Base-by-base conservation (phyloP, 495 filamentous ascomycete species). In the Penicillium subrubescens region DNA sequence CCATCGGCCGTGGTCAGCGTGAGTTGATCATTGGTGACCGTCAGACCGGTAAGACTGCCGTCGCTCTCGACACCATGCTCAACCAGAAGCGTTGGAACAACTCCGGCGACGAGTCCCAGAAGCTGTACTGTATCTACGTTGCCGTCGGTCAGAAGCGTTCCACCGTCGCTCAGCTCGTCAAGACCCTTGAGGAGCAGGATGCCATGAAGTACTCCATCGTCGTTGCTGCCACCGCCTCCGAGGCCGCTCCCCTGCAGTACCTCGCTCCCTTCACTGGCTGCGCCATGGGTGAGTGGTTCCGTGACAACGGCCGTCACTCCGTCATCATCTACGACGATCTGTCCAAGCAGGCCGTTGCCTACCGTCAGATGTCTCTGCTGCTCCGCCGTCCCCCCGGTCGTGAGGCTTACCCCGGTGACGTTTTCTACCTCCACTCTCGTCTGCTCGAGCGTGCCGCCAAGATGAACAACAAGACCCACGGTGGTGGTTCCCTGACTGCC, bases 401-500 rank as follows among this genome's bases (percentile, higher is more conserved):
- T 94, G 96, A 99, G 90, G 96, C 94, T 73, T 98, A 98, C 87
- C 95, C 95, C 75, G 95, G 95, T 88, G 95, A 99, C 73, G 95
- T 99, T 72, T 99, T 99, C 92, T 99, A 99, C 87, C 93, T 99
- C 70, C 95, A 99, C 89, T 99, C 95, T 68, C 95, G 95, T 90
- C 92, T 99, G 66, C 87, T 99, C 62, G 95, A 99, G 87, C 95
- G 95, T 89, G 91, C 96, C 70, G 95, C 95, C 83, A 99, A 99
- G 92, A 94, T 99, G 89, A 96, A 86, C 87, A 96, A 86, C 87
- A 88, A 94, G 81, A 97, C 92, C 82, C 91, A 89, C 81, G 96
- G 96, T 77, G 92, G 90, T 82, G 95, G 95, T 75, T 98, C 95
- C 71, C 86, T 99, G 76, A 99, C 95, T 81, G 96, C 96, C 68